phyloP scores from a whole-genome alignment of 371 early-diverging fungal genomes.

The Coemansia sp. region DNA sequence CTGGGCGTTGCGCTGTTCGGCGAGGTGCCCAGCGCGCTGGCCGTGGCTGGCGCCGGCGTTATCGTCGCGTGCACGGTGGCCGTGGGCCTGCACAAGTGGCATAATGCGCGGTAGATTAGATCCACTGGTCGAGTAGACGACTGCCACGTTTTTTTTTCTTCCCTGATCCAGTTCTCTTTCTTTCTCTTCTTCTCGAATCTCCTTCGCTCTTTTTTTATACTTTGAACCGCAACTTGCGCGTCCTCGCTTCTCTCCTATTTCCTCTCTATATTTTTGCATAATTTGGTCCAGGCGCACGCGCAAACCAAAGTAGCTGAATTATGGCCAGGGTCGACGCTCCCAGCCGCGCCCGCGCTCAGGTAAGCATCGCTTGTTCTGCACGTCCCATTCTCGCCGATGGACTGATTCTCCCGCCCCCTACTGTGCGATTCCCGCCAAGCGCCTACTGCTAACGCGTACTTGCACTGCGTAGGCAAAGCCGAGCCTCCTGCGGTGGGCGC shows the following conservation, averaged over 20 bases:
- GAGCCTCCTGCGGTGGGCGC: conserved; percentile 20
- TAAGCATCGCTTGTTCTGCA: not conserved
- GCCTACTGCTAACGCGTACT: too few relatives aligned
- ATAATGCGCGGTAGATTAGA: not conserved
- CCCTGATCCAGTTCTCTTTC: not conserved
- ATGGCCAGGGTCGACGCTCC: not conserved
- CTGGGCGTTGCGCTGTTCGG: conserved; percentile 69
- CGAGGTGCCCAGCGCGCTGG: conserved; percentile 61
- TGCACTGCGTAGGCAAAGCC: conserved; percentile 1
- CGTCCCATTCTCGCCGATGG: not conserved
- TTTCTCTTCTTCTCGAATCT: not conserved
- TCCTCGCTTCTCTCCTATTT: too few relatives aligned
- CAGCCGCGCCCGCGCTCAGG: not conserved
- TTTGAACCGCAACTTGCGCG: not conserved
- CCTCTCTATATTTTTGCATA: too few relatives aligned
- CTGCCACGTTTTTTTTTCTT: not conserved
- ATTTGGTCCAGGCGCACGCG: too few relatives aligned
- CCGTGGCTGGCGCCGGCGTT: conserved; percentile 62
- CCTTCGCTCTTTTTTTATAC: not conserved
- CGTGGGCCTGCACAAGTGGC: conserved; percentile 59
- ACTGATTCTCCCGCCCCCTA: not conserved
- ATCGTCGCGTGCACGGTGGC: conserved; percentile 69
- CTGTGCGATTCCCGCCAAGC: not conserved
- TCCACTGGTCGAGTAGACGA: too few relatives aligned
- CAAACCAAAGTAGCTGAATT: not conserved